phyloP scores from a whole-genome alignment of 306 rosid species.

The Pachyrhizus erosus region DNA sequence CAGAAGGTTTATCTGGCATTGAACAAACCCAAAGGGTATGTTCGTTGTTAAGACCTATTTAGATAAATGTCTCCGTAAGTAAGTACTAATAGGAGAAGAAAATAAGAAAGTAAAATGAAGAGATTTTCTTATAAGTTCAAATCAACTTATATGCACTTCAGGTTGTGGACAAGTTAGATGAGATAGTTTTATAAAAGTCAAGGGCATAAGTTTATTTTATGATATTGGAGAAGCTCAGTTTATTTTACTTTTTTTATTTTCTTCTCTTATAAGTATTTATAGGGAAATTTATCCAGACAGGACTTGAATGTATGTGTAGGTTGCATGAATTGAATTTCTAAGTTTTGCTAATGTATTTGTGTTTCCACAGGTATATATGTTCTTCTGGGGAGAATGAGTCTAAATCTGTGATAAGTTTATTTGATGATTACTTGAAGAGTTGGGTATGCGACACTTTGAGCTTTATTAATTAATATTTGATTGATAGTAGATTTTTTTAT shows the following conservation, averaged over 20 bases:
- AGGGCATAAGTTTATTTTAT: background rate
- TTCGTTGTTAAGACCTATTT: background rate
- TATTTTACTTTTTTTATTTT: background rate
- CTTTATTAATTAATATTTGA: background rate
- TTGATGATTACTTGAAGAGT: constrained; percentile 73
- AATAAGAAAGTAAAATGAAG: background rate
- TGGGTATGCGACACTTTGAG: constrained; percentile 69
- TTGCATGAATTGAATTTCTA: constrained; percentile 29
- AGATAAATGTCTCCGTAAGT: background rate
- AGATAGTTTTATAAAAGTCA: background rate
- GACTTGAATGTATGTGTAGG: background rate
- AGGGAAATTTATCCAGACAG: background rate
- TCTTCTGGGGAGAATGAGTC: constrained; percentile 81
- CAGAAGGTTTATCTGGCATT: constrained; percentile 86
- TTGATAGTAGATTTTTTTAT: background rate
- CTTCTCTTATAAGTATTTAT: background rate
- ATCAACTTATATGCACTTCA: background rate
- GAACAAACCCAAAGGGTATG: constrained; percentile 98
- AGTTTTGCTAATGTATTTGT: constrained; percentile 35
- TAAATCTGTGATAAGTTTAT: constrained; percentile 69
- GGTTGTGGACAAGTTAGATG: background rate
- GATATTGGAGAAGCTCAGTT: background rate
- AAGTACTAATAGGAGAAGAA: background rate
- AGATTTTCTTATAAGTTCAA: background rate
- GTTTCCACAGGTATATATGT: constrained; percentile 76